Evolutionary conservation across 106 monocot species (phyloP), one percentile per base, ranked within the genome.

Genomic region (Cymbidium sinense): DNA sequence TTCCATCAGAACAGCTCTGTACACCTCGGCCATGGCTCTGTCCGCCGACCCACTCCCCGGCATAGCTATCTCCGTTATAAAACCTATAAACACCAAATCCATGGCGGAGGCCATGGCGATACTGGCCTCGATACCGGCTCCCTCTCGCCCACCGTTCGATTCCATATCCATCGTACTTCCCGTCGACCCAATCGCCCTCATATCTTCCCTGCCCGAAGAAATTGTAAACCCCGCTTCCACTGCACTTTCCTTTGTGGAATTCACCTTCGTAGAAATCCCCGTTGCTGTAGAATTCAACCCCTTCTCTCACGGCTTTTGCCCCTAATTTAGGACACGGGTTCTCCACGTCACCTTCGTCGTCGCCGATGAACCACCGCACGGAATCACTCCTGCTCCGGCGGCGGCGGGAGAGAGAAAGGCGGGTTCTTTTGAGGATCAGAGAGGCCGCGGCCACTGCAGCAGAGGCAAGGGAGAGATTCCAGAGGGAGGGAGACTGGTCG

Each of bases 301-400:
- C 82, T 72, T 86, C 89, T 76, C 64, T 76, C 54, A 72, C 82
- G 44, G 33, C 7, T 81, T 28, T 75, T 37, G 36, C 69, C 2
- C 34, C 70, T 39, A n/a, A 13, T 2, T 75, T 76, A 18, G 50
- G 27, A 34, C 34, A 47, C 11, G 76, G 23, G 21, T 74, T 74
- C 50, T 77, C 80, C 41, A 50, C 33, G 25, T 21, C 71, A 29
- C 75, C 70, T 74, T 77, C 81, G 64, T 71, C 78, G 34, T 87
- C 87, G 35, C 90, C 90, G 65, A 90, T 90, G 81, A 87, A 90
- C 90, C 90, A 90, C 51, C 87, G 80, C 15, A 90, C 87, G 18
- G 87, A 83, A 1, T 54, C 77, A 19, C 55, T 29, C n/a, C 70
- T 50, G 11, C 64, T 47, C 13, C 52, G 31, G 35, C 70, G 51